Evolutionary conservation across 805 yeast species (phyloP), one percentile per base, ranked within the genome.

Genomic region (baker's yeast (Saccharomyces cerevisiae)): DNA sequence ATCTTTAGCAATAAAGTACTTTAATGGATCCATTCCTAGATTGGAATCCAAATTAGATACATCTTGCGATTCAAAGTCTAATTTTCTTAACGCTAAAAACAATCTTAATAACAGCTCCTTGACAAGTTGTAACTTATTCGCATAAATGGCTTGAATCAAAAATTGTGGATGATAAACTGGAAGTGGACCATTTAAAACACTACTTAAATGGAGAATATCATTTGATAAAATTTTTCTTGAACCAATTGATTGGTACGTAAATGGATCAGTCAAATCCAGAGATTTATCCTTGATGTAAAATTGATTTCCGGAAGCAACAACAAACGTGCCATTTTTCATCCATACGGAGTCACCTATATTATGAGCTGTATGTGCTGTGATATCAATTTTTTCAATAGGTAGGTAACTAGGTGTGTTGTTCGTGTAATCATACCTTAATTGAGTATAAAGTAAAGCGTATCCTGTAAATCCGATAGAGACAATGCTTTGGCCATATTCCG

Each of bases 81-180:
- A 67, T n/a, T 79, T 79, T 57, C 94, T 74, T 43, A 90, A 63
- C 46, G 66, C 72, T 13, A 77, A 66, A 55, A 82, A 79, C 41
- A 91, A 69, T 24, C 74, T 70, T 11, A 79, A 70, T 21, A 92
- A 63, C 1, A 91, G 75, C 41, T 75, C 77, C 56, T 81, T 77
- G 1, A 82, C 91, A 2, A 81, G 63, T 10, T 72, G 70, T 13
- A 79, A 58, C 57, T 84, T 82, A 28, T 83, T 84, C 59, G 81
- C 78, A 61, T 85, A 83, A 21, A 91, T 67, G 4, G 84, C 73
- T 67, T 91, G 96, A 48, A 89, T 83, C 49, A 91, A 69, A 52
- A 89, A 78, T 67, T 90, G 96, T 0, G 98, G 98, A 64, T 92
- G 97, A 61, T 88, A 91, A 0, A 89, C 71, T 0, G 97, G 97